Evolutionary conservation across 2,329 filamentous ascomycete genomes (phyloP).

Genomic region (Lachnellula cervina): DNA sequence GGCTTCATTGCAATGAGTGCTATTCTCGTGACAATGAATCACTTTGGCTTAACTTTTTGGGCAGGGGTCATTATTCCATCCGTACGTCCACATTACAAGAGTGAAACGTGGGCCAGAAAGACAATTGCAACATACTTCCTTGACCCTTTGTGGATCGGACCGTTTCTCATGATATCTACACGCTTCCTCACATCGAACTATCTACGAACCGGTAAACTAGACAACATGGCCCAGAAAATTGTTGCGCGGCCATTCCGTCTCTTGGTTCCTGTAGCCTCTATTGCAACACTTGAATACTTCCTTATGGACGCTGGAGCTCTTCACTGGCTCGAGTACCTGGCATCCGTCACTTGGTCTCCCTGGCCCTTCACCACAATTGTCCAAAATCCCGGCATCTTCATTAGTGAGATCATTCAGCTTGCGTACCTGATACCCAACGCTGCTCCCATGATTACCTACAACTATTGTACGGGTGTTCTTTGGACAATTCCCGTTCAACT

Average conservation of each 20-base stretch:
- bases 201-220: slow-evolving; percentile 38
- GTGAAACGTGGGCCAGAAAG: slow-evolving; percentile 38
- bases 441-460: slow-evolving; percentile 41
- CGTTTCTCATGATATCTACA: slow-evolving; percentile 44
- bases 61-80: slow-evolving; percentile 35
- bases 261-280: slow-evolving; percentile 40
- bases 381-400: slow-evolving; percentile 38
- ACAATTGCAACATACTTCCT: slow-evolving; percentile 40
- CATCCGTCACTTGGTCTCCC: slow-evolving; percentile 42
- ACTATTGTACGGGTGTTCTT: slow-evolving; percentile 45
- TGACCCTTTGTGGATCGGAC: slow-evolving; percentile 43
- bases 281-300: slow-evolving; percentile 43
- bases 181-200: slow-evolving; percentile 41
- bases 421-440: slow-evolving; percentile 44
- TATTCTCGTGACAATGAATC: slow-evolving; percentile 40
- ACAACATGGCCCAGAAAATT: slow-evolving; percentile 40
- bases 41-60: slow-evolving; percentile 42
- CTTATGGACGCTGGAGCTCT: slow-evolving; percentile 41
- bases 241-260: slow-evolving; percentile 41
- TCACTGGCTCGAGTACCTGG: slow-evolving; percentile 39
- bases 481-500: slow-evolving; percentile 47
- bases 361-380: slow-evolving; percentile 42
- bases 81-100: slow-evolving; percentile 34
- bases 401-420: slow-evolving; percentile 41
- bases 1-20: slow-evolving; percentile 41